Evolutionary conservation across 176 grass and related monocot species (phyloP).

Genomic region (Oropetium thomaeum): DNA sequence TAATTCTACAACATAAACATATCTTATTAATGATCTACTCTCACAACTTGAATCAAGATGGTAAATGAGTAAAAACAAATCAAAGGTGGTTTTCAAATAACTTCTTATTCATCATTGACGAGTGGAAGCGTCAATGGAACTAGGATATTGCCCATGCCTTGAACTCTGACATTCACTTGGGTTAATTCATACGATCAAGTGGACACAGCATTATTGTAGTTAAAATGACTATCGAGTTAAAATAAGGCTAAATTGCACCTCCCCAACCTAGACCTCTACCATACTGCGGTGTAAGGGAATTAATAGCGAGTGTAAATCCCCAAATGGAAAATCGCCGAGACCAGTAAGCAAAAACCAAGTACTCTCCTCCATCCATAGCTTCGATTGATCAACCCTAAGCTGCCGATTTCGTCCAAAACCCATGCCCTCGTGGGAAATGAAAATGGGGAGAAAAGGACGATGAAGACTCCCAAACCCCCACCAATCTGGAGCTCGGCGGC

Average conservation of each 20-base stretch:
- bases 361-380: neutral
- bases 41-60: neutral
- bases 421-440: neutral
- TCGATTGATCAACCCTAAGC: neutral
- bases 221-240: neutral
- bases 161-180: neutral
- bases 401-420: constrained; percentile 16
- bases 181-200: neutral
- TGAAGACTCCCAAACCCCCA: neutral
- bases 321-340: neutral
- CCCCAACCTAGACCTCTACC: neutral
- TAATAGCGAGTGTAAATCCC: neutral
- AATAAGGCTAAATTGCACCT: neutral
- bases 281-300: neutral
- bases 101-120: neutral
- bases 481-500: neutral
- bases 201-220: neutral
- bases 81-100: neutral
- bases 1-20: neutral
- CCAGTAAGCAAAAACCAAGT: neutral
- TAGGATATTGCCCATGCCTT: neutral
- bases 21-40: neutral
- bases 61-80: neutral
- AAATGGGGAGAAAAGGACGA: neutral
- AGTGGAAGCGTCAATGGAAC: neutral